phyloP scores from a whole-genome alignment of 805 yeast species.

The Cyberlindnera mississippiensis region DNA sequence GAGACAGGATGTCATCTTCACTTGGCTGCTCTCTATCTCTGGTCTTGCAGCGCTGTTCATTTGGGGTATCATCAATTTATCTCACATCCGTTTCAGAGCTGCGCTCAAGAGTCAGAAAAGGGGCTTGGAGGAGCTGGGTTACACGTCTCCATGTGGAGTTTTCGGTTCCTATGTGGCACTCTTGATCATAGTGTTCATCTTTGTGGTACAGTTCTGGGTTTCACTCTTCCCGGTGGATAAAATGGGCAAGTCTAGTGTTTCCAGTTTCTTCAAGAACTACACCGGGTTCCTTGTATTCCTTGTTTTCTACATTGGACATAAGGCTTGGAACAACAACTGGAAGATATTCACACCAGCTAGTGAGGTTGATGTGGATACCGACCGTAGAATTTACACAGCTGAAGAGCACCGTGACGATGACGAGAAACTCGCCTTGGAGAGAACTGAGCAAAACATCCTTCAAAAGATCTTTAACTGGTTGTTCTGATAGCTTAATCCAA shows the following conservation, averaged over 20 bases:
- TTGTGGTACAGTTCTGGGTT: slow-evolving; percentile 61
- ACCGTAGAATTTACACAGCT: slow-evolving; percentile 38
- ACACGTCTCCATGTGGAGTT: slow-evolving; percentile 45
- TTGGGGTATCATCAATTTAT: slow-evolving; percentile 53
- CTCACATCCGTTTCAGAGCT: slow-evolving; percentile 53
- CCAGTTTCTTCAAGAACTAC: slow-evolving; percentile 48
- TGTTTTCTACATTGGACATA: slow-evolving; percentile 41
- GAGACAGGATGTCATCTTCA: slow-evolving; percentile 53
- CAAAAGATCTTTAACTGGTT: slow-evolving; percentile 8
- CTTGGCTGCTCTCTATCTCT: slow-evolving; percentile 60
- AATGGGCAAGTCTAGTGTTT: slow-evolving; percentile 35
- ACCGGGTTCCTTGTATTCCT: slow-evolving; percentile 45
- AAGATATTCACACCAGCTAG: slow-evolving; percentile 33
- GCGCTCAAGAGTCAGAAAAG: slow-evolving; percentile 54
- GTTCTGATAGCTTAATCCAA: too few species aligned
- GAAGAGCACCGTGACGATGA: slow-evolving; percentile 22
- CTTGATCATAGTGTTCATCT: slow-evolving; percentile 42
- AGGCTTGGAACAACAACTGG: slow-evolving; percentile 36
- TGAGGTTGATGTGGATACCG: slow-evolving; percentile 55
- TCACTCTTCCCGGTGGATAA: slow-evolving; percentile 52
- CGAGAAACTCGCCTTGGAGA: slow-evolving; percentile 35
- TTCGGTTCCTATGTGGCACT: slow-evolving; percentile 50
- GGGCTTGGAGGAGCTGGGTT: slow-evolving; percentile 45
- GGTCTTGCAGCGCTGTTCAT: slow-evolving; percentile 62
- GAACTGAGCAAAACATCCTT: slow-evolving; percentile 28